Evolutionary conservation across 2,329 filamentous ascomycete species (phyloP).

Genomic region (Calonectria leucothoes): DNA sequence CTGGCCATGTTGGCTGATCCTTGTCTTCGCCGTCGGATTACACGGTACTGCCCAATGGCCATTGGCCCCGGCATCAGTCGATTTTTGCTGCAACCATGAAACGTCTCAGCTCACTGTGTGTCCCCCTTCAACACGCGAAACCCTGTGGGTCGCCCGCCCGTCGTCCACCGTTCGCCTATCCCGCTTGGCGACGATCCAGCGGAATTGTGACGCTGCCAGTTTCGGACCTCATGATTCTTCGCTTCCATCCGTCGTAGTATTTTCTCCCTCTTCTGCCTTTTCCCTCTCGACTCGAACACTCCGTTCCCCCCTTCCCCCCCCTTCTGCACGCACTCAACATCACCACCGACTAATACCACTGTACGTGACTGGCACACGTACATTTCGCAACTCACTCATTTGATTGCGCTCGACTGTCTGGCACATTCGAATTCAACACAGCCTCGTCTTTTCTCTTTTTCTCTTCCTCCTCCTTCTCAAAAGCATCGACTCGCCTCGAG

Average conservation of each 20-base stretch:
- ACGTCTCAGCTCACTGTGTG: constrained; percentile 45
- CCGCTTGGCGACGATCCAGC: constrained; percentile 14
- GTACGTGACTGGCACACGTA: constrained; percentile 43
- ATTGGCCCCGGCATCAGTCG: constrained; percentile 35
- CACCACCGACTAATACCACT: not conserved
- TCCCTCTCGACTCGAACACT: constrained; percentile 11
- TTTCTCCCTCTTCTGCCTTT: constrained; percentile 18
- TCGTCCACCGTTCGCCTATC: constrained; percentile 23
- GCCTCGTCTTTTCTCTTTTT: not conserved
- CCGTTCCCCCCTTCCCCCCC: not conserved
- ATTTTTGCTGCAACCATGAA: constrained; percentile 57
- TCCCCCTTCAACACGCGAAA: constrained; percentile 33
- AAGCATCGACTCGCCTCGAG: not conserved
- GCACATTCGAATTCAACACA: constrained; percentile 15
- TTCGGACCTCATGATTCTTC: constrained; percentile 36
- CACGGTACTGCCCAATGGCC: constrained; percentile 33
- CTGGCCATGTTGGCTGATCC: not conserved
- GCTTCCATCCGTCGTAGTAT: constrained; percentile 8
- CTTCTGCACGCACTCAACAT: not conserved
- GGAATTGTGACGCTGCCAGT: constrained; percentile 42
- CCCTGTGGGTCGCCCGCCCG: constrained; percentile 32
- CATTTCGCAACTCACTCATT: constrained; percentile 7
- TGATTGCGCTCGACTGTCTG: constrained; percentile 12
- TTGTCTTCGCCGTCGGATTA: not conserved
- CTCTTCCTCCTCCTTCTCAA: not conserved